Conservation (phyloP, 768 basidiomycete genomes). For the Favolaschia claudopus region DNA sequence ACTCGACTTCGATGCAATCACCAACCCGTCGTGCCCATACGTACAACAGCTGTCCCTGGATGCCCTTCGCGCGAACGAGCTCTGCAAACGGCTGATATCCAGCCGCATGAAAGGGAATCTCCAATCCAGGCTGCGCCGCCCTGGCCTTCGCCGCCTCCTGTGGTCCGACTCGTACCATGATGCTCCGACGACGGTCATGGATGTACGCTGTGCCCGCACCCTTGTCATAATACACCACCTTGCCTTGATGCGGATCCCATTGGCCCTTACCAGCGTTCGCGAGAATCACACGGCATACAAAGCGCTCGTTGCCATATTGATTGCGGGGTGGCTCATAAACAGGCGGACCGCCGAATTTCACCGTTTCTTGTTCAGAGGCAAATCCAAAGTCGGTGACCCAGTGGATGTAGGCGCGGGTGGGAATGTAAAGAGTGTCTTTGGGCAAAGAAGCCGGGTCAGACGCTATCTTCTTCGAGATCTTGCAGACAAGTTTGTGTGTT, state of each 20-base stretch:
- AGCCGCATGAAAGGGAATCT: conserved; percentile 27
- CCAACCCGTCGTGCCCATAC: conserved; percentile 27
- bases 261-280: conserved; percentile 9
- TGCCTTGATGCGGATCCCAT: conserved; percentile 19
- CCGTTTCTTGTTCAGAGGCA: conserved; percentile 28
- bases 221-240: conserved; percentile 14
- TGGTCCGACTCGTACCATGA: conserved; percentile 20
- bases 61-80: conserved; percentile 14
- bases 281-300: conserved; percentile 18
- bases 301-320: conserved; percentile 31
- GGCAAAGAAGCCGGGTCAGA: conserved; percentile 21
- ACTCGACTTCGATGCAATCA: conserved; percentile 32
- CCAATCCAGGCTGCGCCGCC: conserved; percentile 3
- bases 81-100: conserved; percentile 21
- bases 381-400: conserved; percentile 29
- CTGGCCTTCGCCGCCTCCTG: conserved; percentile 19
- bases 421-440: conserved; percentile 24
- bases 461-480: conserved; percentile 26
- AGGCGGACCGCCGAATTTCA: conserved; percentile 25
- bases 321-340: conserved; percentile 23
- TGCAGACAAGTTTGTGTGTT: conserved; percentile 25
- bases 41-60: conserved; percentile 21
- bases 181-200: conserved; percentile 24
- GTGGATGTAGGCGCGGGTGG: conserved; percentile 28
- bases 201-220: conserved; percentile 16